Base-by-base conservation (phyloP, 495 filamentous ascomycete species). In the Penicillium coprophilum region DNA sequence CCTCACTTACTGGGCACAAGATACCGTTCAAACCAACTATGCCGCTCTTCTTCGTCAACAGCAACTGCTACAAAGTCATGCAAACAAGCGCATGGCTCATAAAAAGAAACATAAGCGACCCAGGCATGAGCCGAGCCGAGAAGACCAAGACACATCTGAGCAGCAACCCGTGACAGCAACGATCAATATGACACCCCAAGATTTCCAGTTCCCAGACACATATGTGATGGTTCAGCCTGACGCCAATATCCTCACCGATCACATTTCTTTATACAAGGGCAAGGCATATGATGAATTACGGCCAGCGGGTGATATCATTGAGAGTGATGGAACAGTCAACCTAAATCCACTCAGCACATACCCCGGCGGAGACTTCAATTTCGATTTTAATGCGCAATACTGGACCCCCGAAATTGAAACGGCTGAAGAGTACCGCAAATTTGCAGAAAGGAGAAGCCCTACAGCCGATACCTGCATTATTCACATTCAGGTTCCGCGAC, bases 81-180 rank as follows among this genome's bases (percentile, higher is more conserved):
- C 31, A 23, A 50, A 21, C 20, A 3, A 50, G 46, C 46, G 46
- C 46, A 50, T 50, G 15, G 46, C 46, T 49, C 46, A 49, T 36
- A 36, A 36, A 17, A 49, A 36, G 17, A 36, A 23, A 15, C 46
- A 49, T 13, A 36, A 49, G 17, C 46, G 46, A 11, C 46, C 46
- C 19, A 49, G 30, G 6, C 30, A 49, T 36, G 46, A 50, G 46
- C 46, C 46, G 0, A 24, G 30, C 31, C 46, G 31, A 50, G 2
- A 50, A 7, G 46, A 50, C 1, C 31, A 50, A 50, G 46, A 8
- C 46, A 31, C 31, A 36, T 50, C 46, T 8, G 0, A 50, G 30
- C 46, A 50, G 46, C 17, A 50, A 50, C 4, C 19, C 3, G 30
- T 38, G 46, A 50, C 46, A 3, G 46, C 46, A 50, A 50, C 46